A percentile compares a stretch with the other conserved stretches of the same genome.
These are phyloP conservation scores for Tagetes erecta DNA, from an alignment of 129 eudicot genomes.

Conservation along the genomic window DNA sequence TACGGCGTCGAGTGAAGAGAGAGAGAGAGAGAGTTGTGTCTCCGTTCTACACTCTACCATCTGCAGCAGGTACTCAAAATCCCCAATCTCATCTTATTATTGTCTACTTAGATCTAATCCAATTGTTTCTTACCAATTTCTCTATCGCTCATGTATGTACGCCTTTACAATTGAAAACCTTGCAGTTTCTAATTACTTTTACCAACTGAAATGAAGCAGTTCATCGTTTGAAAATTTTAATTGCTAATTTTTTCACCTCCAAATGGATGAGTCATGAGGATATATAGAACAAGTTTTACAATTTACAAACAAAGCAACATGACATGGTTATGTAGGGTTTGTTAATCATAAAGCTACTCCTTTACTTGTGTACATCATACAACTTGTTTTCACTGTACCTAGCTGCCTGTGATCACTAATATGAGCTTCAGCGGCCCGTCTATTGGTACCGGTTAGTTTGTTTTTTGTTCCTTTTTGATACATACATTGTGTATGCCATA, in stretches of 20 bases:
- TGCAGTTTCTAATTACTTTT: constrained; percentile 4
- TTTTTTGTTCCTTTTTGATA: no score
- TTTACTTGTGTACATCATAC: constrained; percentile 8
- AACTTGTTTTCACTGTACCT: constrained; percentile 26
- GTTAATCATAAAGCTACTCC: neutral
- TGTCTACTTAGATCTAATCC: no score
- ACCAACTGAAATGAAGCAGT: constrained; percentile 15
- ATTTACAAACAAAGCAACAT: no score
- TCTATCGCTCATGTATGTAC: neutral
- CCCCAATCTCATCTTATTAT: neutral
- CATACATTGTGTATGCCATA: no score
- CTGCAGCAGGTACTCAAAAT: constrained; percentile 21
- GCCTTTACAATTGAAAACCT: neutral
- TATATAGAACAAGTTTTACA: neutral
- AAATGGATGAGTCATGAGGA: neutral
- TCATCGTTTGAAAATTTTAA: neutral
- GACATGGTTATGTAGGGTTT: no score
- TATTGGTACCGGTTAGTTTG: constrained; percentile 61
- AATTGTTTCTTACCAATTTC: neutral
- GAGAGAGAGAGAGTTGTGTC: constrained; percentile 7
- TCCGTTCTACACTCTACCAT: constrained; percentile 23
- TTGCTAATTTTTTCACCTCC: neutral
- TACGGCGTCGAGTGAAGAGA: no score
- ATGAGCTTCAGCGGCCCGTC: constrained; percentile 78
- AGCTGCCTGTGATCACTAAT: constrained; percentile 37